These are phyloP conservation scores for Apium graveolens DNA, from an alignment of 129 eudicot species.

Conservation along the genomic window DNA sequence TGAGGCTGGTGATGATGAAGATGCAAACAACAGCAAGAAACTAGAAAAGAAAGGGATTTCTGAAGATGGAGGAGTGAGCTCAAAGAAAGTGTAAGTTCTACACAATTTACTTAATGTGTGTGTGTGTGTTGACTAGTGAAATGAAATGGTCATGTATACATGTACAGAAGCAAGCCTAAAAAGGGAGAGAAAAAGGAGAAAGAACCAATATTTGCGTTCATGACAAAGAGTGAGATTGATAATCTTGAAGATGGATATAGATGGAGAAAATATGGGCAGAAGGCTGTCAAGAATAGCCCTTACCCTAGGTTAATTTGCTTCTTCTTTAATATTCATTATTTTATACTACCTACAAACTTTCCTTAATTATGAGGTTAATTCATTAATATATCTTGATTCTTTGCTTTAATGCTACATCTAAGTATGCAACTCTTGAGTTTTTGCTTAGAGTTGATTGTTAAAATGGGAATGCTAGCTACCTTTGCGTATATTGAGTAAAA, in stretches of 20 bases:
- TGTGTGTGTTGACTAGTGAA: neutral
- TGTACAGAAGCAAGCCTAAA: slow-evolving; percentile 52
- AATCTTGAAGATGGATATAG: slow-evolving; percentile 95
- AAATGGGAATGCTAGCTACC: neutral
- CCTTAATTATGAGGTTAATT: neutral
- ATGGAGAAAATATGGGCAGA: slow-evolving; percentile 97
- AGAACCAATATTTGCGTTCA: slow-evolving; percentile 75
- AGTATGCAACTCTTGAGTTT: neutral
- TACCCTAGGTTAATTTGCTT: slow-evolving; percentile 56
- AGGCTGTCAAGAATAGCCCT: slow-evolving; percentile 90
- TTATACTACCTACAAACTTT: neutral
- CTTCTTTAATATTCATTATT: neutral
- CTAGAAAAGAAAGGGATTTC: slow-evolving; percentile 15
- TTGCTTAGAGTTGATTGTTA: neutral
- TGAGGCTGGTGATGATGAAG: slow-evolving; percentile 55
- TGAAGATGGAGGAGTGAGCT: slow-evolving; percentile 48
- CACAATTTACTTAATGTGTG: neutral
- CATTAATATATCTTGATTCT: neutral
- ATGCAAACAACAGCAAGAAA: slow-evolving; percentile 25
- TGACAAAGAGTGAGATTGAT: slow-evolving; percentile 91
- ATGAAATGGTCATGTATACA: neutral
- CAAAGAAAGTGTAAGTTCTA: slow-evolving; percentile 69
- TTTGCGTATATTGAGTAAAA: neutral
- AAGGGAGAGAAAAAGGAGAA: slow-evolving; percentile 58
- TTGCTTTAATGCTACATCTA: neutral